Evolutionary conservation across 495 filamentous ascomycete species (phyloP), one percentile per base, ranked within the genome.

Genomic region (Cairneyella variabilis): DNA sequence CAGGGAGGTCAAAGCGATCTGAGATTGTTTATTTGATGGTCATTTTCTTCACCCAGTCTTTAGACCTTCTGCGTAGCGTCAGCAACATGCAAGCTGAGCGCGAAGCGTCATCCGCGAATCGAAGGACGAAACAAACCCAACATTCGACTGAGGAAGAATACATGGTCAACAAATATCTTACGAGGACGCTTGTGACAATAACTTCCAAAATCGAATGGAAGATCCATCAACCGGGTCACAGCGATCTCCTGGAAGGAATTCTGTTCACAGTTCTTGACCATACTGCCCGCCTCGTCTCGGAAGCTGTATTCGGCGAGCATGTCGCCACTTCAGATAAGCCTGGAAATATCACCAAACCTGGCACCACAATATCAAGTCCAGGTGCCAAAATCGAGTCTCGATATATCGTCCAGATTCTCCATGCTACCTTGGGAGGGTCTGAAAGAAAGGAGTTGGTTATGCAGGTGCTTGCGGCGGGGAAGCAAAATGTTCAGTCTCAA

Each of bases 21-120:
- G 64, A 69, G 10, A 25, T 76, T 22, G 59, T 52, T 1, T 77
- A 76, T 59, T 66, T 68, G 25, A 49, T 77, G 7, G 70, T 71
- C 11, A 61, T 56, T 23, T 60, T 78, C 12, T 76, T 72, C 48
- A 66, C 73, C 28, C 65, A 66, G 16, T 62, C 57, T 5, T 59
- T 77, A 54, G 52, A 64, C 10, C 55, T 59, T 26, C 54, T 77
- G 2, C 54, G 64, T 16, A 54, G 59, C 6, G 40, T 65, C 43
- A 71, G 71, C 48, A 62, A 52, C 14, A 37, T 44, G 2, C 58
- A 64, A 26, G 37, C 63, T 11, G 49, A 56, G 9, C 43, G 56
- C 17, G 54, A 45, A 51, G 23, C 20, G 12, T 14, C 12, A 10
- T 20, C 37, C 26, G 38, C 18, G 3, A 8, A 30, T n/a, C 17